phyloP scores from a whole-genome alignment of 257 asterid species.

The Euphrasia confusa region DNA sequence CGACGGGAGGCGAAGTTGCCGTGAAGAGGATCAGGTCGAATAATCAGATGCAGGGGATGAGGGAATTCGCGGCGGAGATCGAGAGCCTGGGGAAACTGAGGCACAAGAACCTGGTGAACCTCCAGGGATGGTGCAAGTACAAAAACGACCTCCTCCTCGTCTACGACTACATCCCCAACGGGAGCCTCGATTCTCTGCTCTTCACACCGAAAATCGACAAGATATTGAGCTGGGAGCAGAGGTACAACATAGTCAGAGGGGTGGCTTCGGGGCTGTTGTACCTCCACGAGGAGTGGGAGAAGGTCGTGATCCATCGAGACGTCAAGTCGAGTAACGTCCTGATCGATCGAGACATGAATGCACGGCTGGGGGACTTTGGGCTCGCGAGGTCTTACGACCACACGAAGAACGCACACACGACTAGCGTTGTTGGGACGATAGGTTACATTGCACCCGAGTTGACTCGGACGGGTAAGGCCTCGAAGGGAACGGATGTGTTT shows the following conservation, averaged over 20 bases:
- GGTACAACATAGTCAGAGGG: conserved; percentile 61
- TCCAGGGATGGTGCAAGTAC: conserved; percentile 83
- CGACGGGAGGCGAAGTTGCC: conserved; percentile 50
- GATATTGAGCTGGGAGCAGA: conserved; percentile 54
- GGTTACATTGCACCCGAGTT: conserved; percentile 81
- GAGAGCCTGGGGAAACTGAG: conserved; percentile 69
- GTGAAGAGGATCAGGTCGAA: conserved; percentile 59
- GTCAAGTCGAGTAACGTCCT: conserved; percentile 69
- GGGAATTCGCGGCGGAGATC: conserved; percentile 80
- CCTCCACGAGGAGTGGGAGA: conserved; percentile 82
- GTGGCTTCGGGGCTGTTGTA: conserved; percentile 61
- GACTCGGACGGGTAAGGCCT: conserved; percentile 56
- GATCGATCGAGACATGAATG: conserved; percentile 57
- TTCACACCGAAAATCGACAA: conserved; percentile 22
- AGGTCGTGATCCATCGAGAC: conserved; percentile 73
- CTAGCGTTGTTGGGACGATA: conserved; percentile 74
- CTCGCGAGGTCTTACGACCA: conserved; percentile 65
- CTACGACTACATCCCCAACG: conserved; percentile 63
- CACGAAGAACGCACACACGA: conserved; percentile 48
- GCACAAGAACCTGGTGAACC: conserved; percentile 67
- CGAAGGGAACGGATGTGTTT: conserved; percentile 54
- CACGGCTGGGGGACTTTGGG: conserved; percentile 70
- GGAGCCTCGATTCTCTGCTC: conserved; percentile 63
- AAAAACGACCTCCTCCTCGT: conserved; percentile 58
- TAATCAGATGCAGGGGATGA: conserved; percentile 53